Evolutionary conservation across 225 moss, liverwort and hornwort species (phyloP).

Genomic region (Polytrichum commune): DNA sequence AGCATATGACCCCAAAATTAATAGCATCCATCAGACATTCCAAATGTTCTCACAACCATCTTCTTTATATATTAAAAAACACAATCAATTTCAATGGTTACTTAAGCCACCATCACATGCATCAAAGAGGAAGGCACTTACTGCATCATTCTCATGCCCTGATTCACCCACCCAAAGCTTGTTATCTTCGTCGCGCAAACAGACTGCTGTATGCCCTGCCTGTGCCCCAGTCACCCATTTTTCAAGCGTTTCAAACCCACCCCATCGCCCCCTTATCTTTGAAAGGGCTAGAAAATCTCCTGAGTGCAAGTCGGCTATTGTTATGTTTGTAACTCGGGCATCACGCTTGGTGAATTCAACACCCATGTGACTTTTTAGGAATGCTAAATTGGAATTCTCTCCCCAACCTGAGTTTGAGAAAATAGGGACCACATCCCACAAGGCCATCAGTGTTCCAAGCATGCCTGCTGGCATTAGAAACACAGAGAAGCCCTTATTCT

Average conservation of each 20-base stretch:
- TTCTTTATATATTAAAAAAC: too few relatives aligned
- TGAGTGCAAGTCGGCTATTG: constrained; percentile 46
- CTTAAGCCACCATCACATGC: neutral
- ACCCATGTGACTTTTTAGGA: constrained; percentile 63
- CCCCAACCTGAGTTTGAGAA: constrained; percentile 68
- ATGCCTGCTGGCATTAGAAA: constrained; percentile 78
- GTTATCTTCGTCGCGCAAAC: constrained; percentile 63
- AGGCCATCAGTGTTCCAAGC: constrained; percentile 57
- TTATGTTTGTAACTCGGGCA: constrained; percentile 54
- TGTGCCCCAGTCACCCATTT: constrained; percentile 76
- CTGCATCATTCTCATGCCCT: constrained; percentile 66
- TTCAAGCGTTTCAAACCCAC: constrained; percentile 72
- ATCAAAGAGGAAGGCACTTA: constrained; percentile 15
- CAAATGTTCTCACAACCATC: too few relatives aligned
- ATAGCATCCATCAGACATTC: too few relatives aligned
- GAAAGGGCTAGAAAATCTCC: constrained; percentile 71
- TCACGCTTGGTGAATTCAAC: constrained; percentile 49
- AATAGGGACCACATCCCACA: constrained; percentile 65
- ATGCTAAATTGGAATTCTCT: constrained; percentile 58
- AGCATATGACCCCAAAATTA: too few relatives aligned
- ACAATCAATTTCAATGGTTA: too few relatives aligned
- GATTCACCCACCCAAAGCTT: constrained; percentile 77
- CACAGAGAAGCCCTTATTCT: constrained; percentile 64
- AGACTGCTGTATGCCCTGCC: constrained; percentile 71
- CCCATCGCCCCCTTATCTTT: constrained; percentile 70